These are phyloP conservation scores for Aspergillus luchuensis DNA, from an alignment of 2,329 filamentous ascomycete genomes.

Conservation along the genomic window DNA sequence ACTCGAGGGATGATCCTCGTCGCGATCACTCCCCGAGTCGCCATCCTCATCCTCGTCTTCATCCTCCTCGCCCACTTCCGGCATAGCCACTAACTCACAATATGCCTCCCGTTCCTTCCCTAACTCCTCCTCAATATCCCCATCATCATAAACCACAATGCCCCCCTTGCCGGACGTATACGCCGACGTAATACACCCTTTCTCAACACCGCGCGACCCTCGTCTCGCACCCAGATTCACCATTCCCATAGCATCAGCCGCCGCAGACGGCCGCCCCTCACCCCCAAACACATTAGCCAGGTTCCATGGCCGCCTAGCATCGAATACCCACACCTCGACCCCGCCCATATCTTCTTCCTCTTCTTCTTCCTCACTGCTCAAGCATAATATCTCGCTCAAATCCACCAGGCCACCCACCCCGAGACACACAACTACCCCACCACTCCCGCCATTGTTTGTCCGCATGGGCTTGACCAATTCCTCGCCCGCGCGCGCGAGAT, in stretches of 20 bases:
- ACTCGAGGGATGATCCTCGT: slow-evolving; percentile 50
- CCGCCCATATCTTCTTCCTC: slow-evolving; percentile 66
- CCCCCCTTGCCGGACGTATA: slow-evolving; percentile 82
- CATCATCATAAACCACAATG: slow-evolving; percentile 92
- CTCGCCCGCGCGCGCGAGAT: slow-evolving; percentile 76
- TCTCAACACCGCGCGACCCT: slow-evolving; percentile 67
- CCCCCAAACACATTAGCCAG: slow-evolving; percentile 89
- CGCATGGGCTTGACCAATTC: slow-evolving; percentile 85
- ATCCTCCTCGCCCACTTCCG: slow-evolving; percentile 76
- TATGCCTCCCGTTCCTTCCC: slow-evolving; percentile 76
- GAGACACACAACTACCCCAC: slow-evolving; percentile 87
- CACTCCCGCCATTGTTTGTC: slow-evolving; percentile 77
- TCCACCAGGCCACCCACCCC: slow-evolving; percentile 92
- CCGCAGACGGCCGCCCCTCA: slow-evolving; percentile 48
- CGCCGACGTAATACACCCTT: slow-evolving; percentile 68
- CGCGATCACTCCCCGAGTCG: slow-evolving; percentile 60
- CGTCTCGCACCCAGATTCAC: slow-evolving; percentile 46
- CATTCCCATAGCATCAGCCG: slow-evolving; percentile 53
- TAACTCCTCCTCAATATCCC: slow-evolving; percentile 87
- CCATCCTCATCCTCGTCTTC: slow-evolving; percentile 65
- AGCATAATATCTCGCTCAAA: slow-evolving; percentile 74
- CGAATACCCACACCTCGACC: slow-evolving; percentile 94
- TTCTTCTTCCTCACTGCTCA: slow-evolving; percentile 66
- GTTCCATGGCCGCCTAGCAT: slow-evolving; percentile 92
- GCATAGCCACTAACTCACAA: slow-evolving; percentile 84